These are phyloP conservation scores for Polyporus arcularius DNA, from an alignment of 768 basidiomycete species.

Conservation along the genomic window DNA sequence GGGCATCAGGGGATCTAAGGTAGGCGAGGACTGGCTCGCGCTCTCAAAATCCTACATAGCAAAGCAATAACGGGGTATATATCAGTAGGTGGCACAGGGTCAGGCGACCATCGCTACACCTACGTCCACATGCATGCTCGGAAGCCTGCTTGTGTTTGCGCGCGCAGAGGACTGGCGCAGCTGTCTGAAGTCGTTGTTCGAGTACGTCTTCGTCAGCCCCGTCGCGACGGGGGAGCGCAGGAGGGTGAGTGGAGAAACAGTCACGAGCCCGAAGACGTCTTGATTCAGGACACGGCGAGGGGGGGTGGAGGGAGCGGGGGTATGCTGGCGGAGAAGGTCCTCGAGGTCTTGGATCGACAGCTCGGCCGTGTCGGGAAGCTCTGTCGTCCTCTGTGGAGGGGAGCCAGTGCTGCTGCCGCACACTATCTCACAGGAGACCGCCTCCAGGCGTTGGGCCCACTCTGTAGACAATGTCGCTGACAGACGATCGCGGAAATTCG, in stretches of 20 bases:
- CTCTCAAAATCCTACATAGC: slow-evolving; percentile 35
- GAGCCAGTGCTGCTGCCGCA: slow-evolving; percentile 1
- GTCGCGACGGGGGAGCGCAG: slow-evolving; percentile 72
- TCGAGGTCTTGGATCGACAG: slow-evolving; percentile 44
- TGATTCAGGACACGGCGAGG: slow-evolving; percentile 49
- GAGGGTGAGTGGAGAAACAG: slow-evolving; percentile 70
- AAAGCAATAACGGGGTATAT: slow-evolving; percentile 4
- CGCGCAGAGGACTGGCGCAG: slow-evolving; percentile 69
- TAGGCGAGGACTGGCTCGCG: slow-evolving; percentile 32
- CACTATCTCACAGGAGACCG: slow-evolving; percentile 33
- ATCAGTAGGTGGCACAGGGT: slow-evolving; percentile 20
- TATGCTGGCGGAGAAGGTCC: slow-evolving; percentile 44
- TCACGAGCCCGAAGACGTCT: slow-evolving; percentile 62
- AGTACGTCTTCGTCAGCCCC: slow-evolving; percentile 81
- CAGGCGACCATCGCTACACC: slow-evolving; percentile 37
- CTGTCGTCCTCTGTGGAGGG: slow-evolving; percentile 27
- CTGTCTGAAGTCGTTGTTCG: slow-evolving; percentile 80
- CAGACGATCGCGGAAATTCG: slow-evolving; percentile 46
- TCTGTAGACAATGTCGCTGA: slow-evolving; percentile 31
- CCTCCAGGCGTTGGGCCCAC: slow-evolving; percentile 33
- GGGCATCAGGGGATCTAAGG: slow-evolving; percentile 27
- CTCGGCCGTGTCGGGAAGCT: slow-evolving; percentile 40
- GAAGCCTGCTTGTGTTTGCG: slow-evolving; percentile 83
- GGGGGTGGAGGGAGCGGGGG: slow-evolving; percentile 54
- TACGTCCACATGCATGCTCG: slow-evolving; percentile 82